A percentile compares a stretch with the other conserved stretches of the same genome.
These are phyloP conservation scores for Suillus subalutaceus DNA, from an alignment of 768 basidiomycete species.

Conservation along the genomic window DNA sequence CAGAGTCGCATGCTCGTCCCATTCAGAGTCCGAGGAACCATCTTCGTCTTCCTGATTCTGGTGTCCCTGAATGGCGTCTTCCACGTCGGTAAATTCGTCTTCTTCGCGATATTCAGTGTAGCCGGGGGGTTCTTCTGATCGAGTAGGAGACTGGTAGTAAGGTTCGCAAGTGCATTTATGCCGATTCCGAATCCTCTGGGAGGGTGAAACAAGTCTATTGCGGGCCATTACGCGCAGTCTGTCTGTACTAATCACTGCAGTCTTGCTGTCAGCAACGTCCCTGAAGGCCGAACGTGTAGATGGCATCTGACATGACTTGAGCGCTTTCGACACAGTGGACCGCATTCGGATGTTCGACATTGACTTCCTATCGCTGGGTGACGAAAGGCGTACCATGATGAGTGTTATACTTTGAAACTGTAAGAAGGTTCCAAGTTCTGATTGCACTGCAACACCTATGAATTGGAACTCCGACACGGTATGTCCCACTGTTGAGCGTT, in stretches of 20 bases:
- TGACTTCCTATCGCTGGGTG: neutral
- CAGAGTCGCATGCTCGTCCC: constrained; percentile 33
- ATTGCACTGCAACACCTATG: neutral
- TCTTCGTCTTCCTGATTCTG: constrained; percentile 4
- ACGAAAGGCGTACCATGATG: constrained; percentile 15
- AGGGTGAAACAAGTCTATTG: neutral
- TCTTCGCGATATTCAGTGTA: constrained; percentile 7
- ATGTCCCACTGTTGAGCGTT: constrained; percentile 10
- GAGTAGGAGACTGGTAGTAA: neutral
- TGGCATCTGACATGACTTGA: constrained; percentile 12
- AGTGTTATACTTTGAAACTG: constrained; percentile 5
- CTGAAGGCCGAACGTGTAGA: constrained; percentile 1
- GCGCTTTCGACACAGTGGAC: constrained; percentile 8
- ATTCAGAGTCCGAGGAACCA: constrained; percentile 16
- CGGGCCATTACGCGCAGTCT: neutral
- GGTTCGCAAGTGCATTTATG: constrained; percentile 1
- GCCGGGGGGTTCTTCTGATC: neutral
- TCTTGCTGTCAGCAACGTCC: neutral
- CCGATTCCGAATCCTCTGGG: neutral
- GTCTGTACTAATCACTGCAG: neutral
- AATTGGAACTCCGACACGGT: constrained; percentile 9
- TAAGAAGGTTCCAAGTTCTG: neutral
- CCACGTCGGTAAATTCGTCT: neutral
- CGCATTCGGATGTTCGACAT: constrained; percentile 7
- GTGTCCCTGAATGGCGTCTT: neutral